A percentile compares a stretch with the other conserved stretches of the same genome.
Evolutionary conservation across 148 eudicot genomes (phyloP).

Genomic region (Bassia scoparia): DNA sequence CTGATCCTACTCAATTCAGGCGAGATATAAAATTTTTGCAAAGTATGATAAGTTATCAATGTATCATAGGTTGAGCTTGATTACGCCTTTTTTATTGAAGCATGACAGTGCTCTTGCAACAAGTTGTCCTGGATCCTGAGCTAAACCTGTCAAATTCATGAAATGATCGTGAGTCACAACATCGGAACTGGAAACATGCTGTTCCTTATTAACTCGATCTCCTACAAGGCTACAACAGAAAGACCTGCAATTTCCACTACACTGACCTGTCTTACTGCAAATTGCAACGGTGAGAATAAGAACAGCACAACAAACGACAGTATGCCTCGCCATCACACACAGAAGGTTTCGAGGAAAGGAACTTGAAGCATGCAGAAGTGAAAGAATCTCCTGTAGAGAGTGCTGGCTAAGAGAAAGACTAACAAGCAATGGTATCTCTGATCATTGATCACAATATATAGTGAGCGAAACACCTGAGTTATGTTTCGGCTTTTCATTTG

Average conservation of each 20-base stretch:
- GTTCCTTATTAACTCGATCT: not conserved
- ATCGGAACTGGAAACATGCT: not conserved
- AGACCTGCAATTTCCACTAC: not conserved
- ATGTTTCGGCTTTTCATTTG: conserved; percentile 12
- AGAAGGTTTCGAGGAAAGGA: conserved; percentile 2
- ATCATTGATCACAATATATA: conserved; percentile 22
- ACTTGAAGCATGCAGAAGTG: conserved; percentile 5
- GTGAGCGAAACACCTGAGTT: conserved; percentile 1
- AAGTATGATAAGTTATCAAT: not conserved
- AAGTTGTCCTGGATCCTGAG: conserved; percentile 32
- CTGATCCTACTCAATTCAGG: not conserved
- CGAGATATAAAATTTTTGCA: not conserved
- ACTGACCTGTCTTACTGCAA: conserved; percentile 30
- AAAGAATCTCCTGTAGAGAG: not conserved
- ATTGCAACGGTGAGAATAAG: conserved; percentile 19
- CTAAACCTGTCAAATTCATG: conserved; percentile 24
- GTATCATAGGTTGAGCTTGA: no score
- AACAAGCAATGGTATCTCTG: conserved; percentile 9
- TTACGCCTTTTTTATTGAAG: conserved; percentile 41
- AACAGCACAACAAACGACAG: conserved; percentile 12
- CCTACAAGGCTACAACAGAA: not conserved
- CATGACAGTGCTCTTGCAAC: conserved; percentile 35
- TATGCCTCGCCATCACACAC: conserved; percentile 25
- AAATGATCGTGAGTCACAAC: not conserved
- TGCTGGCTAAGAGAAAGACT: conserved; percentile 1